These are phyloP conservation scores for Schizopora paradoxa DNA, from an alignment of 1,284 basidiomycete species.

Conservation along the genomic window DNA sequence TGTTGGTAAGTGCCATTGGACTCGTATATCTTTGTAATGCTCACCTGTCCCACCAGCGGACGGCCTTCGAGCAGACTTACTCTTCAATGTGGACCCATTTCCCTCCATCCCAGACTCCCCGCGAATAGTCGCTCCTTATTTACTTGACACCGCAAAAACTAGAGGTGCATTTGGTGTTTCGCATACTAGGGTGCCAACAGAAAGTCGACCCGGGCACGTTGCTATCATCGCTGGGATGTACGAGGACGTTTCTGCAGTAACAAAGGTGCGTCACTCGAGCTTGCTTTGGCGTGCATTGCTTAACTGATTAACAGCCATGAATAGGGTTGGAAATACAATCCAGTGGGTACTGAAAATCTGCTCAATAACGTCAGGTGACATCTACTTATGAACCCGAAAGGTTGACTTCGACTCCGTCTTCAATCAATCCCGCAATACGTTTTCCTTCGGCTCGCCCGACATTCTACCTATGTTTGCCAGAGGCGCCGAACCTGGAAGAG, in stretches of 20 bases:
- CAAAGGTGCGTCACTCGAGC: conserved; percentile 47
- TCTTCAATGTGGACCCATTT: conserved; percentile 66
- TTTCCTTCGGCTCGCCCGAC: conserved; percentile 85
- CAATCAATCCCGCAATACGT: conserved; percentile 77
- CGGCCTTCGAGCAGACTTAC: conserved; percentile 78
- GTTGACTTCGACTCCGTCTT: conserved; percentile 88
- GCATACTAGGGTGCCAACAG: conserved; percentile 86
- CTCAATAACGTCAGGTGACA: not conserved
- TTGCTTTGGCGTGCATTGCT: not conserved
- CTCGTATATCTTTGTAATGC: not conserved
- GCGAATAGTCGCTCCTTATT: conserved; percentile 69
- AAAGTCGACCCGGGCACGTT: conserved; percentile 85
- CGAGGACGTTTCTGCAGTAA: conserved; percentile 88
- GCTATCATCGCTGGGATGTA: conserved; percentile 92
- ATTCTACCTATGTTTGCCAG: conserved; percentile 86
- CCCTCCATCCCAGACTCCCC: conserved; percentile 43
- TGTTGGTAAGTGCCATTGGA: conserved; percentile 49
- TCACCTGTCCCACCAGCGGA: conserved; percentile 48
- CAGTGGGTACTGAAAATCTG: conserved; percentile 41
- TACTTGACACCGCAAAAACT: conserved; percentile 60
- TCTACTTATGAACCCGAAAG: conserved; percentile 30
- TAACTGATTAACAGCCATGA: conserved; percentile 5
- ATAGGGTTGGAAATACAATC: conserved; percentile 87
- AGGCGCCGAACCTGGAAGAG: conserved; percentile 67
- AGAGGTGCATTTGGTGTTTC: conserved; percentile 80